Conservation (phyloP, 148 eudicot species). For the Silene conica region DNA sequence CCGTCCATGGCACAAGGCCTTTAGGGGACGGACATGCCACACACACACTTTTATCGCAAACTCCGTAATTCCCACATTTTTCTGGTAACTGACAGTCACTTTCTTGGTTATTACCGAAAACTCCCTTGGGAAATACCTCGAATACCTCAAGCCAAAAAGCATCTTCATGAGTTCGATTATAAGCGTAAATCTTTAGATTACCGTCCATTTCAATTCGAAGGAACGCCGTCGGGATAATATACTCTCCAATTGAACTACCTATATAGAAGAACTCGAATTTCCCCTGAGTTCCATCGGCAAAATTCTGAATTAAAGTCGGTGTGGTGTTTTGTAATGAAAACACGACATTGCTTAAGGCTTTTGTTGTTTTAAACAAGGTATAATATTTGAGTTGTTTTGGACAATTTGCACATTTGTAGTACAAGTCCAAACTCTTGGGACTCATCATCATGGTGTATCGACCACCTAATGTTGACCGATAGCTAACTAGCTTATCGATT, state of each 20-base stretch:
- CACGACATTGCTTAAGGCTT: not conserved
- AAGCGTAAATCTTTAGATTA: too few species aligned
- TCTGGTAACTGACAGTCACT: conserved; percentile 41
- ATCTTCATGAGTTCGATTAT: too few species aligned
- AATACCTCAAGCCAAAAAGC: not conserved
- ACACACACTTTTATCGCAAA: conserved; percentile 42
- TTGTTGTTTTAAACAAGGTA: not conserved
- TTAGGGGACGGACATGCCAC: conserved; percentile 45
- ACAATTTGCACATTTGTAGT: too few species aligned
- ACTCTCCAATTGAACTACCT: not conserved
- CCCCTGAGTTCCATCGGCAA: not conserved
- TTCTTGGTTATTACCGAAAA: not conserved
- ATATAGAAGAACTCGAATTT: not conserved
- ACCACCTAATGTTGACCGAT: too few species aligned
- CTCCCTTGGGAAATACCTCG: not conserved
- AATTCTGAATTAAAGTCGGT: not conserved
- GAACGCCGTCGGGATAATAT: not conserved
- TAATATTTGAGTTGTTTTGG: too few species aligned
- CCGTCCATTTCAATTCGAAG: not conserved
- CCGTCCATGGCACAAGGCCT: conserved; percentile 42
- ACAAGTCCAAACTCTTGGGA: too few species aligned
- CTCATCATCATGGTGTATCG: too few species aligned
- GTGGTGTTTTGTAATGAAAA: not conserved
- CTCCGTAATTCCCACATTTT: conserved; percentile 40
- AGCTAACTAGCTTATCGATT: too few species aligned